Evolutionary conservation across 2,329 filamentous ascomycete species (phyloP).

Genomic region (Penicillium sp.): DNA sequence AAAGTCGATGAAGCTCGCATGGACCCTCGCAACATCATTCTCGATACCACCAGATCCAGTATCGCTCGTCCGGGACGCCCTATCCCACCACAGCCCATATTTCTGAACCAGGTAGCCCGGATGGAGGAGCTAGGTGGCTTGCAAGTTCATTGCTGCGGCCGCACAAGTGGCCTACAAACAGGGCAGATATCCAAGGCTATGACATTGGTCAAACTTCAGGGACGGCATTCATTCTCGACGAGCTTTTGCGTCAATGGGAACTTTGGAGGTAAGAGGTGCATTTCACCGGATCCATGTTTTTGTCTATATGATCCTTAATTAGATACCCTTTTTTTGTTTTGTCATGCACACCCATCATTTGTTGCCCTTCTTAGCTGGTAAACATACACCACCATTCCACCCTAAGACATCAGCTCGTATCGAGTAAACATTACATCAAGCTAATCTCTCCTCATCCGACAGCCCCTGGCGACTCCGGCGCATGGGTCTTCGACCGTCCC

Average conservation of each 20-base stretch:
- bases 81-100: constrained; percentile 34
- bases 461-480: constrained; percentile 79
- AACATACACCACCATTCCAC: constrained; percentile 14
- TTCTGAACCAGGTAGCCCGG: constrained; percentile 58
- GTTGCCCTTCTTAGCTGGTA: constrained; percentile 17
- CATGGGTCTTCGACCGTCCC: constrained; percentile 82
- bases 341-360: constrained; percentile 2
- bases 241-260: constrained; percentile 63
- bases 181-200: constrained; percentile 76
- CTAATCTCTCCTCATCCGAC: constrained; percentile 16
- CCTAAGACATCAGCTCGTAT: constrained; percentile 10
- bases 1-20: constrained; percentile 70
- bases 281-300: constrained; percentile 21
- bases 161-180: constrained; percentile 78
- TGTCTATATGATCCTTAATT: constrained; percentile 22
- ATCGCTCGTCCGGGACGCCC: constrained; percentile 48
- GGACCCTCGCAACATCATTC: constrained; percentile 69
- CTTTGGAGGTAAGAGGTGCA: constrained; percentile 51
- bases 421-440: constrained; percentile 17
- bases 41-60: constrained; percentile 25
- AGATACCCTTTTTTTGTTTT: constrained; percentile 23
- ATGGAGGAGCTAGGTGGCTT: constrained; percentile 64
- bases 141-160: constrained; percentile 81
- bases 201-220: constrained; percentile 82
- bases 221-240: constrained; percentile 74